Evolutionary conservation across 306 rosid species (phyloP).

Genomic region (Sesbania bispinosa): DNA sequence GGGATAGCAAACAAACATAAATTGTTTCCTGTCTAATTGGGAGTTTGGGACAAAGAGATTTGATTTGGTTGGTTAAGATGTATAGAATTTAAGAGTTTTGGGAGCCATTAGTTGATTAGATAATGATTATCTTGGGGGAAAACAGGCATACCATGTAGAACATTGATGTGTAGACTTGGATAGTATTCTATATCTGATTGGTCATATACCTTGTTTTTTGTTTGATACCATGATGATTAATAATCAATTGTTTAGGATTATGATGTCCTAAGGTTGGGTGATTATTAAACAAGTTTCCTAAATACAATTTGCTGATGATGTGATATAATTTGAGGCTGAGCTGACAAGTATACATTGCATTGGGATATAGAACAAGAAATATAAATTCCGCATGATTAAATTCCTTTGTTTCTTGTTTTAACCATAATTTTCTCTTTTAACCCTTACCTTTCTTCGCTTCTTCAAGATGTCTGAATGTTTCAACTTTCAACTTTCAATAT

Average conservation of each 20-base stretch:
- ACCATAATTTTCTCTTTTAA: conserved; percentile 7
- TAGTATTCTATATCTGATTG: background rate
- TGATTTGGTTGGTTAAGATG: background rate
- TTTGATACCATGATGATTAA: background rate
- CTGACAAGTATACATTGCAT: background rate
- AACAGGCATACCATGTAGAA: background rate
- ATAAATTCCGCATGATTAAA: background rate
- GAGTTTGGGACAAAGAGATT: background rate
- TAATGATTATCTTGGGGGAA: background rate
- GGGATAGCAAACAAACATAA: conserved; percentile 5
- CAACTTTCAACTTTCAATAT: no score
- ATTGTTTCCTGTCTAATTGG: background rate
- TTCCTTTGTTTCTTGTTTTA: background rate
- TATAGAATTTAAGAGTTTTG: background rate
- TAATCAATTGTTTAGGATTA: background rate
- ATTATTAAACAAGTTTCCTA: background rate
- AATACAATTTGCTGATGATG: background rate
- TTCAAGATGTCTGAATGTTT: conserved; percentile 1
- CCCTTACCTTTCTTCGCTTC: background rate
- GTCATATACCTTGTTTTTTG: background rate
- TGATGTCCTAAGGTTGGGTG: background rate
- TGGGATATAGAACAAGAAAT: background rate
- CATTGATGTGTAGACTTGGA: background rate
- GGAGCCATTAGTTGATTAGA: background rate
- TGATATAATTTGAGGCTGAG: background rate